Conservation (phyloP, 805 yeast genomes). For the Isabelozyma gotoi region DNA sequence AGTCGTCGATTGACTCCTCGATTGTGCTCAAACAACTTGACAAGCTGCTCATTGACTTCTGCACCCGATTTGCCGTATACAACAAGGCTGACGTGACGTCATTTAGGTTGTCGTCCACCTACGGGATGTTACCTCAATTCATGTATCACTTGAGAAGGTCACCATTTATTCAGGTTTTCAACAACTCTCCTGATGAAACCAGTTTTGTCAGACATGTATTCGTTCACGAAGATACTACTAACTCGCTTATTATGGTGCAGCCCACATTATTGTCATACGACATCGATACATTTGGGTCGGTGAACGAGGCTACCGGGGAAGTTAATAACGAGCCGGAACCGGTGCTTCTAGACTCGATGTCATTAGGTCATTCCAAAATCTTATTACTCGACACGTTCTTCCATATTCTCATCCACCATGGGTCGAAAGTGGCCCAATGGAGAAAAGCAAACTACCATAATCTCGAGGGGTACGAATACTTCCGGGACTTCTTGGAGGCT, state of each 20-base stretch:
- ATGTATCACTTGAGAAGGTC: conserved; percentile 68
- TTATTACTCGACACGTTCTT: conserved; percentile 66
- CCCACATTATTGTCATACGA: conserved; percentile 64
- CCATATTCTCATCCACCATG: conserved; percentile 67
- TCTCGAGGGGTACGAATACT: conserved; percentile 56
- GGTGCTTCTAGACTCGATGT: conserved; percentile 62
- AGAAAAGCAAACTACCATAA: conserved; percentile 63
- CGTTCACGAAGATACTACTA: conserved; percentile 58
- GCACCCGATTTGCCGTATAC: conserved; percentile 41
- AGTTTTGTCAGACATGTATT: conserved; percentile 62
- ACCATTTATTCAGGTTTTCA: conserved; percentile 63
- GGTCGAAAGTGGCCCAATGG: conserved; percentile 68
- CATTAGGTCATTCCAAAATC: conserved; percentile 57
- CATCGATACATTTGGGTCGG: conserved; percentile 40
- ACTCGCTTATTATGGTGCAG: conserved; percentile 66
- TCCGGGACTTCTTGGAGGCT: conserved; percentile 56
- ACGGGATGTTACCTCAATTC: conserved; percentile 63
- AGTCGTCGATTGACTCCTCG: conserved; percentile 12
- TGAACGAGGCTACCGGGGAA: conserved; percentile 28
- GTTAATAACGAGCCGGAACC: conserved; percentile 52
- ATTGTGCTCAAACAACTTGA: conserved; percentile 45
- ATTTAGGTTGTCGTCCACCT: conserved; percentile 48
- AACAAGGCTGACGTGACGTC: conserved; percentile 46
- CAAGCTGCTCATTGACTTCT: conserved; percentile 30
- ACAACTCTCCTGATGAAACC: conserved; percentile 73